Percentiles rank a stretch among this genome's conserved stretches.
Conservation (phyloP, 345 rosid species). For the Ceriops zippeliana region DNA sequence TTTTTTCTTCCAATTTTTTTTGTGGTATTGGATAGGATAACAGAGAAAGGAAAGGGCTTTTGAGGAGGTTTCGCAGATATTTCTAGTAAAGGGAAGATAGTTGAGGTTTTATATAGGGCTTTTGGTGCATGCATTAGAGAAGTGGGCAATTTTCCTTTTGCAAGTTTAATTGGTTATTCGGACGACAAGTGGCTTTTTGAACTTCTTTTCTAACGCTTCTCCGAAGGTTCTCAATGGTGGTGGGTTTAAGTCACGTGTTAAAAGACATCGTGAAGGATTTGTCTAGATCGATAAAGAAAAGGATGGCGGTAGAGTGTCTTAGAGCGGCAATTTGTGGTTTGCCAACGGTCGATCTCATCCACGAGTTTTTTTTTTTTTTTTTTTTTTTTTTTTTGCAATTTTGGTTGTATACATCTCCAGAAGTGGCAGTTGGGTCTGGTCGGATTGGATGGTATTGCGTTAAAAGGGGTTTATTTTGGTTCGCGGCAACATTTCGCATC, state of each 20-base stretch:
- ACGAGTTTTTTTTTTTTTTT: too few species aligned
- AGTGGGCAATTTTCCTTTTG: too few species aligned
- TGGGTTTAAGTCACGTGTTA: slow-evolving; percentile 4
- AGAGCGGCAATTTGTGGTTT: slow-evolving; percentile 18
- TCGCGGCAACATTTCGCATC: too few species aligned
- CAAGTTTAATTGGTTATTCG: too few species aligned
- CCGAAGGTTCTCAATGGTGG: slow-evolving; percentile 5
- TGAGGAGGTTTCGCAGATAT: not conserved
- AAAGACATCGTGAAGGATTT: not conserved
- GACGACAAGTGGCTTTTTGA: too few species aligned
- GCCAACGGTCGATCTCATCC: too few species aligned
- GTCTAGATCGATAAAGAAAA: not conserved
- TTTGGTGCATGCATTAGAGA: slow-evolving; percentile 30
- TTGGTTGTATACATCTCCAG: too few species aligned
- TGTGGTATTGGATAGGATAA: not conserved
- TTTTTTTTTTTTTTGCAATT: too few species aligned
- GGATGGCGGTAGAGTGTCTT: slow-evolving; percentile 2
- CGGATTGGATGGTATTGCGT: too few species aligned
- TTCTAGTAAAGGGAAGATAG: not conserved
- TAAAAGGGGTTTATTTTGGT: too few species aligned
- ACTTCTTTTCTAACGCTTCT: not conserved
- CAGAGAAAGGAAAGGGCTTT: too few species aligned
- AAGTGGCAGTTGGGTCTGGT: too few species aligned
- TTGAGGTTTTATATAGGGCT: slow-evolving; percentile 19
- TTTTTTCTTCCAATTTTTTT: not conserved